Percentiles rank a stretch among this genome's conserved stretches.
phyloP scores from a whole-genome alignment of 2,329 filamentous ascomycete species.

The Cercospora sp. region DNA sequence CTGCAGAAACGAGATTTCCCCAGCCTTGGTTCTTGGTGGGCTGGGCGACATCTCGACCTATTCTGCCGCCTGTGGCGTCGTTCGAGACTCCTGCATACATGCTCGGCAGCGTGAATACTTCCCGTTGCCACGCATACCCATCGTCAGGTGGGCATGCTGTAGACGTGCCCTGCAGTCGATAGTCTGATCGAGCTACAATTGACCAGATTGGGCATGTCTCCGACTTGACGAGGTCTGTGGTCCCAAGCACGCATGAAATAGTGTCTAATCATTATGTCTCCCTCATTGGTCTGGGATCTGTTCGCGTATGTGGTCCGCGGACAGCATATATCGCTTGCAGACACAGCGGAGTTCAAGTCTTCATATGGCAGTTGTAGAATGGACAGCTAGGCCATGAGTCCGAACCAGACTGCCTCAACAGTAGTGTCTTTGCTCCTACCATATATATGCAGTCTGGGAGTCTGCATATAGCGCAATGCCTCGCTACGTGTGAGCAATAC shows the following conservation, averaged over 20 bases:
- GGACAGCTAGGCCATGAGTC: neutral
- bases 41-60: neutral
- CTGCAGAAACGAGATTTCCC: neutral
- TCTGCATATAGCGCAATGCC: neutral
- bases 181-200: neutral
- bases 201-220: neutral
- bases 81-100: constrained; percentile 3
- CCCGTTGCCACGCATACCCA: neutral
- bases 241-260: neutral
- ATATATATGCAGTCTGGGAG: neutral
- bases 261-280: neutral
- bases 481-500: neutral
- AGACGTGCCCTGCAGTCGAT: neutral
- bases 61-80: neutral
- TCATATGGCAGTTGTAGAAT: neutral
- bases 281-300: neutral
- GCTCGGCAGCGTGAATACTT: neutral
- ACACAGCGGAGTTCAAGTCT: neutral
- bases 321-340: neutral
- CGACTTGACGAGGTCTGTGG: neutral
- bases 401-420: neutral
- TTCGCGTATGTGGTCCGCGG: neutral
- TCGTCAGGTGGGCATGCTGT: neutral
- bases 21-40: neutral
- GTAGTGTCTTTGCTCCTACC: neutral